A percentile compares a stretch with the other conserved stretches of the same genome.
phyloP scores from a whole-genome alignment of 768 basidiomycete genomes.

The Mrakia hoshinonis region DNA sequence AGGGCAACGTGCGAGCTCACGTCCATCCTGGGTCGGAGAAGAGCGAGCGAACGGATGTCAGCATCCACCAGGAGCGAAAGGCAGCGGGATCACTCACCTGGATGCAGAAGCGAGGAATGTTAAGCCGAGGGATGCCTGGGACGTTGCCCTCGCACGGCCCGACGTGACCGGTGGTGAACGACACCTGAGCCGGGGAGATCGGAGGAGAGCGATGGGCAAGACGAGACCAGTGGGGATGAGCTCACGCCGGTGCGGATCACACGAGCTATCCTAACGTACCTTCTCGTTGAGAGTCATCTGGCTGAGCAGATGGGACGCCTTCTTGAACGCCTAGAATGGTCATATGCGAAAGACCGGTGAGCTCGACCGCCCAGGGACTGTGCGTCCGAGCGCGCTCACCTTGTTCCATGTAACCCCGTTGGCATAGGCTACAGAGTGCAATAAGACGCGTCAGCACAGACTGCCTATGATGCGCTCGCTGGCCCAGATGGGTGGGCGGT shows the following conservation, averaged over 20 bases:
- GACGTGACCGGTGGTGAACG: constrained; percentile 3
- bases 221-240: too few relatives aligned
- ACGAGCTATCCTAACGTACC: too few relatives aligned
- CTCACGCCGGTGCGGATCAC: too few relatives aligned
- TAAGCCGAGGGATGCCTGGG: constrained; percentile 4
- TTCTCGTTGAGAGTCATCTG: constrained; percentile 25
- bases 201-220: too few relatives aligned
- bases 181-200: too few relatives aligned
- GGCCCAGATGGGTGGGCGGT: too few relatives aligned
- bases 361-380: background rate
- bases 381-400: background rate
- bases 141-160: constrained; percentile 19
- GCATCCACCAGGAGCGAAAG: background rate
- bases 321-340: constrained; percentile 8
- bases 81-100: constrained; percentile 1
- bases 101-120: constrained; percentile 16
- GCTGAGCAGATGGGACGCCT: constrained; percentile 9
- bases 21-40: background rate
- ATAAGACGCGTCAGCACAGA: constrained; percentile 10
- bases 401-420: background rate
- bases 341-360: background rate
- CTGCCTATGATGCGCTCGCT: background rate
- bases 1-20: background rate
- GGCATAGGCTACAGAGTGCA: background rate
- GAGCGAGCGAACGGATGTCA: background rate